Percentiles rank a stretch among this genome's conserved stretches.
These are phyloP conservation scores for Mortierella sp. DNA, from an alignment of 371 early-diverging fungal genomes.

Conservation along the genomic window DNA sequence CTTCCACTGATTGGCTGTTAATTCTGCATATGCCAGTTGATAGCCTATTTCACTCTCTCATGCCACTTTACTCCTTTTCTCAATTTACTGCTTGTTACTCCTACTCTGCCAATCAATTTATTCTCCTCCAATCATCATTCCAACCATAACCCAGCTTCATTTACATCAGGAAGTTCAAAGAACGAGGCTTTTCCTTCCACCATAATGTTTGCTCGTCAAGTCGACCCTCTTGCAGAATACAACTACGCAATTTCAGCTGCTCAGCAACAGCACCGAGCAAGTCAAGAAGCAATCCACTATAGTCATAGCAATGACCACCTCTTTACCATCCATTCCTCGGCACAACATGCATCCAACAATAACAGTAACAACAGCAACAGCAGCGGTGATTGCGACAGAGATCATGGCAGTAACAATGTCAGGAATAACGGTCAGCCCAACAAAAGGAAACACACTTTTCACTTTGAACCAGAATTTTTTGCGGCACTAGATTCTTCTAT, in stretches of 20 bases:
- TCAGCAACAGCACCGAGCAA: constrained; percentile 21
- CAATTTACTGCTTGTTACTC: too few relatives aligned
- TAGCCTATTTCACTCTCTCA: too few relatives aligned
- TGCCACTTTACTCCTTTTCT: too few relatives aligned
- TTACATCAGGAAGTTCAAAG: background rate
- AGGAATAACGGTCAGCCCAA: constrained; percentile 5
- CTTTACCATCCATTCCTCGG: background rate
- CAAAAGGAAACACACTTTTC: constrained; percentile 42
- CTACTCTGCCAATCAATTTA: too few relatives aligned
- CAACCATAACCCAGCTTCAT: too few relatives aligned
- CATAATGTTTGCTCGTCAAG: constrained; percentile 44
- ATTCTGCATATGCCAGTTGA: too few relatives aligned
- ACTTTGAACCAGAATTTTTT: constrained; percentile 50
- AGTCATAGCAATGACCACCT: background rate
- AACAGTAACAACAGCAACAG: background rate
- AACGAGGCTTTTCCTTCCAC: background rate
- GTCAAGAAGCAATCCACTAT: constrained; percentile 8
- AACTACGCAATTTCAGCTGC: constrained; percentile 27
- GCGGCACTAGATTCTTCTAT: constrained; percentile 45
- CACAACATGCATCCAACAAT: background rate
- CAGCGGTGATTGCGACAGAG: too few relatives aligned
- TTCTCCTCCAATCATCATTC: too few relatives aligned
- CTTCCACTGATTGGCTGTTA: too few relatives aligned
- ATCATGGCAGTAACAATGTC: background rate
- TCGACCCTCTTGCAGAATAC: constrained; percentile 30